Conservation (phyloP, 495 filamentous ascomycete genomes). For the Podospora tetraspora region DNA sequence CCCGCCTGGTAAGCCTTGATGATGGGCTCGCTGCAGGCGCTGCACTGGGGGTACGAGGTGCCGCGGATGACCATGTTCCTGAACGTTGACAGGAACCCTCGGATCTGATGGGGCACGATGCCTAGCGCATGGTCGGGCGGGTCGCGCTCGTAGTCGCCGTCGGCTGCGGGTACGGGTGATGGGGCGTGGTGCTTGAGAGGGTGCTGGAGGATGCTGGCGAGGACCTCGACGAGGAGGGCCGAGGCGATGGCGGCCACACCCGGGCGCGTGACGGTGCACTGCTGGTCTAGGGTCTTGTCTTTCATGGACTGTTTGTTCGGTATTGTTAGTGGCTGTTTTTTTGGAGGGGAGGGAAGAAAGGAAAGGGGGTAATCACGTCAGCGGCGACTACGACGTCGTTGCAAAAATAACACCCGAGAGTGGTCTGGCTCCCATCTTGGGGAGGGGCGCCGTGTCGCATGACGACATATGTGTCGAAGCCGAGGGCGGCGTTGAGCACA, state of each 20-base stretch:
- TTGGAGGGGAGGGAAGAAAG: neutral
- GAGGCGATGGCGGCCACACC: conserved; percentile 90
- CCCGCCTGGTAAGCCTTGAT: conserved; percentile 62
- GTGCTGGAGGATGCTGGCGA: conserved; percentile 86
- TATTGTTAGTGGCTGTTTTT: conserved; percentile 36
- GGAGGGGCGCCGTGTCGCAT: conserved; percentile 80
- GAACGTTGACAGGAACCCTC: conserved; percentile 83
- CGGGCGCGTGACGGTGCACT: conserved; percentile 94
- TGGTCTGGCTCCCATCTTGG: conserved; percentile 47
- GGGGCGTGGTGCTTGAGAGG: conserved; percentile 59
- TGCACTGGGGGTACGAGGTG: conserved; percentile 81
- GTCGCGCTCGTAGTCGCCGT: conserved; percentile 49
- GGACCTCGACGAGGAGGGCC: conserved; percentile 82
- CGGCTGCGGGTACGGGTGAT: conserved; percentile 33
- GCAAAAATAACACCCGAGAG: conserved; percentile 95
- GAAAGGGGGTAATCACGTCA: conserved; percentile 58
- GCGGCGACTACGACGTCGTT: conserved; percentile 94
- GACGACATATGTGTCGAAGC: conserved; percentile 93
- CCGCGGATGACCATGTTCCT: conserved; percentile 79
- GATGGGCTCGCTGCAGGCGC: conserved; percentile 79
- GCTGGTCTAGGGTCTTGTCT: conserved; percentile 91
- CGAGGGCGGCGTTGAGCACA: conserved; percentile 91
- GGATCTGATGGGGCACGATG: conserved; percentile 84
- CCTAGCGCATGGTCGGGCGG: conserved; percentile 69
- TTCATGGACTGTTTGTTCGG: conserved; percentile 67